Conservation (phyloP, 2,329 filamentous ascomycete species). For the Penicillium fuscoglaucum region DNA sequence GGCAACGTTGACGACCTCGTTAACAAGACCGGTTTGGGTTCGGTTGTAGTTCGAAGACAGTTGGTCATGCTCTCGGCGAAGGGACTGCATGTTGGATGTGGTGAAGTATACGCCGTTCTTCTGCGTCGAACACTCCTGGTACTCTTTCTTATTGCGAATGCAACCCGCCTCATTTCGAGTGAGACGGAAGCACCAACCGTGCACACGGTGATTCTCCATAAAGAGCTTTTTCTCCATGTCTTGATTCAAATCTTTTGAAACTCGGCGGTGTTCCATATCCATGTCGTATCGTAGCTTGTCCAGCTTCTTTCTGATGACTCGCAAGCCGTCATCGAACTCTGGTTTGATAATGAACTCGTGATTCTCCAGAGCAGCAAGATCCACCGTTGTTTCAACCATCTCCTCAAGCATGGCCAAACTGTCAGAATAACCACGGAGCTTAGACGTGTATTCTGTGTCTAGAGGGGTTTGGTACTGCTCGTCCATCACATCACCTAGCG, state of each 20-base stretch:
- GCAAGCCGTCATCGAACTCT: conserved; percentile 87
- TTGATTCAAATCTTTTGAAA: conserved; percentile 78
- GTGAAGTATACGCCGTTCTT: conserved; percentile 99
- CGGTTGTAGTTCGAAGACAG: conserved; percentile 92
- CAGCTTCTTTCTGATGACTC: conserved; percentile 85
- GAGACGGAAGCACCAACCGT: conserved; percentile 94
- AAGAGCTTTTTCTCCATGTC: conserved; percentile 99
- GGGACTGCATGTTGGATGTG: conserved; percentile 73
- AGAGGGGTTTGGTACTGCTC: conserved; percentile 86
- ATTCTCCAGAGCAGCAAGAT: conserved; percentile 90
- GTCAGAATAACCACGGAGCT: conserved; percentile 73
- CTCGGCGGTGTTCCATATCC: conserved; percentile 73
- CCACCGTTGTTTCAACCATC: conserved; percentile 98
- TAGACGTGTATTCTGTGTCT: conserved; percentile 81
- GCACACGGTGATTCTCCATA: conserved; percentile 90
- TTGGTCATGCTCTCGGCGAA: conserved; percentile 90
- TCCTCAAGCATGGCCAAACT: conserved; percentile 85
- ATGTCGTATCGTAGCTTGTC: conserved; percentile 82
- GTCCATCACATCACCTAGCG: conserved; percentile 92
- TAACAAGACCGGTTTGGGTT: conserved; percentile 86
- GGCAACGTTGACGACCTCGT: conserved; percentile 88
- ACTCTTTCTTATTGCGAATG: conserved; percentile 86
- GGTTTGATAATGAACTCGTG: conserved; percentile 99
- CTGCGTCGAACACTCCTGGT: conserved; percentile 94
- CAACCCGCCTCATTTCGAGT: conserved; percentile 88